Conservation (phyloP, 73 alveolate genomes). For the Paramecium caudatum region DNA sequence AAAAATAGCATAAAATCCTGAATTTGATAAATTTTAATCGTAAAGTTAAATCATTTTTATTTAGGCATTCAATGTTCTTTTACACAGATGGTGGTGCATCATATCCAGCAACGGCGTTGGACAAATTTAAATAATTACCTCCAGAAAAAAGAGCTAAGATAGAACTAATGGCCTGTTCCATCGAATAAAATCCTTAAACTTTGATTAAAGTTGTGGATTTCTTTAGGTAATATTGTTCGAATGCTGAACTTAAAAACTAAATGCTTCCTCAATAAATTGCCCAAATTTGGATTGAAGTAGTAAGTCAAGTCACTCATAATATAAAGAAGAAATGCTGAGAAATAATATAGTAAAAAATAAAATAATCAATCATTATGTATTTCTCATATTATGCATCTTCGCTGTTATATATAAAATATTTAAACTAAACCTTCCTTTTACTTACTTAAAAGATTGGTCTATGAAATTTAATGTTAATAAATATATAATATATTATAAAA, state of each 20-base stretch:
- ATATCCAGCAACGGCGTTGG: not conserved
- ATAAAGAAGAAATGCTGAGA: too few relatives aligned
- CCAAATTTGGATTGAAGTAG: not conserved
- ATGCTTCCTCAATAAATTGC: not conserved
- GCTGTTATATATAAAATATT: too few relatives aligned
- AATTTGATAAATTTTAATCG: not conserved
- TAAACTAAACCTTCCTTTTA: too few relatives aligned
- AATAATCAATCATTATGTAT: too few relatives aligned
- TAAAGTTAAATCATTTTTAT: not conserved
- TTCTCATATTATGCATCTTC: too few relatives aligned
- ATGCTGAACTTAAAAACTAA: not conserved
- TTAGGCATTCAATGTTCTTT: slow-evolving; percentile 20
- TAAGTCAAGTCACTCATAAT: not conserved
- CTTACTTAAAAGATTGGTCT: too few relatives aligned
- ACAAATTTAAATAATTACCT: not conserved
- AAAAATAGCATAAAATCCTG: not conserved
- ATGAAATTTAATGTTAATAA: too few relatives aligned
- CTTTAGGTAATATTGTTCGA: not conserved
- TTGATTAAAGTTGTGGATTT: not conserved
- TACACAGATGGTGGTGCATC: not conserved
- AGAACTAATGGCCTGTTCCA: not conserved
- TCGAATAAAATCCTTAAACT: not conserved
- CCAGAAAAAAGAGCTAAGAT: not conserved
- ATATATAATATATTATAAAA: not conserved
- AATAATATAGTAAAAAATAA: too few relatives aligned